Evolutionary conservation across 305 asterid genomes (phyloP).

Genomic region (Petunia hybrid): DNA sequence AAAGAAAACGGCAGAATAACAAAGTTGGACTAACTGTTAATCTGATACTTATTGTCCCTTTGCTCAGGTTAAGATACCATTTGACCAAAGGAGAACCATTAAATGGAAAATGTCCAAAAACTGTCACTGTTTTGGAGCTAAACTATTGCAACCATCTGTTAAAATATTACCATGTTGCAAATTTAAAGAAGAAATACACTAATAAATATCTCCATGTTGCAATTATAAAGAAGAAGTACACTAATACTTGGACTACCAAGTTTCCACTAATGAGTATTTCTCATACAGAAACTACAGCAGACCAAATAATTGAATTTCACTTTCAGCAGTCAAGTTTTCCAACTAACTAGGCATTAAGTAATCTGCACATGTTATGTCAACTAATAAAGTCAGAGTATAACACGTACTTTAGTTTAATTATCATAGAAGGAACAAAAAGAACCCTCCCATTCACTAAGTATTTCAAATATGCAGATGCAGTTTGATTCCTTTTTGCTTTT

Average conservation of each 20-base stretch:
- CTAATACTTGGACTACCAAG: not conserved
- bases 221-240: not conserved
- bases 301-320: not conserved
- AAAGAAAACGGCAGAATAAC: too few species aligned
- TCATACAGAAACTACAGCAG: not conserved
- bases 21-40: not conserved
- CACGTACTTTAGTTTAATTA: not conserved
- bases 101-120: not conserved
- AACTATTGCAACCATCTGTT: not conserved
- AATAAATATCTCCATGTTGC: not conserved
- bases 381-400: slow-evolving; percentile 27
- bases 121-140: not conserved
- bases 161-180: not conserved
- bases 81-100: slow-evolving; percentile 7
- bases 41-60: slow-evolving; percentile 2
- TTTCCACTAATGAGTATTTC: slow-evolving; percentile 4
- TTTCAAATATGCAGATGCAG: slow-evolving; percentile 25
- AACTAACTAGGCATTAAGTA: not conserved
- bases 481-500: slow-evolving; percentile 39
- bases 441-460: not conserved
- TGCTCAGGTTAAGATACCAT: slow-evolving; percentile 1
- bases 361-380: slow-evolving; percentile 8
- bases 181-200: not conserved
- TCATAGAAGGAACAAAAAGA: slow-evolving; percentile 34
- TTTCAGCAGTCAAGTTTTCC: not conserved